These are phyloP conservation scores for Chalciporus piperatus DNA, from an alignment of 768 basidiomycete species.

Conservation along the genomic window DNA sequence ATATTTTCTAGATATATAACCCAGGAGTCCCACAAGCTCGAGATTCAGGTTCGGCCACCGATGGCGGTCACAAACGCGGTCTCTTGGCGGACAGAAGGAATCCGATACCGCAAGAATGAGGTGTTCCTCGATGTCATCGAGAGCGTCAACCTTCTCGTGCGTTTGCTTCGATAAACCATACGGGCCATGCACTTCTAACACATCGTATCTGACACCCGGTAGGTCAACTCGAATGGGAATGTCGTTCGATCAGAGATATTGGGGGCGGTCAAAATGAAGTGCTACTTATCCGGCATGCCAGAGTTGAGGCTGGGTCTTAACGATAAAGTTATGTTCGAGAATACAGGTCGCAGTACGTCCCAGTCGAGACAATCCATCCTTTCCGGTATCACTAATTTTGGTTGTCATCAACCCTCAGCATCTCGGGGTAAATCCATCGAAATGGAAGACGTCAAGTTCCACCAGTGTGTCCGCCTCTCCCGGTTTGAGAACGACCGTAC, in stretches of 20 bases:
- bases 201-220: not conserved
- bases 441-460: conserved; percentile 99
- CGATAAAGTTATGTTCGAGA: conserved; percentile 99
- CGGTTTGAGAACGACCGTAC: conserved; percentile 99
- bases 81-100: conserved; percentile 97
- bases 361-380: not conserved
- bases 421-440: conserved; percentile 95
- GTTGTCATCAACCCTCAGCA: not conserved
- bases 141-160: conserved; percentile 90
- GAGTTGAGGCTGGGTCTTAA: conserved; percentile 93
- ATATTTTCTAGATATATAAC: conserved; percentile 77
- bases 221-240: conserved; percentile 97
- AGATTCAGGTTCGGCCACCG: conserved; percentile 88
- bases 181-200: not conserved
- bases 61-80: conserved; percentile 98
- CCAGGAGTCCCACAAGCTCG: conserved; percentile 96
- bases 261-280: conserved; percentile 99
- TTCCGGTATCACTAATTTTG: not conserved
- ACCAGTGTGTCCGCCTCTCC: conserved; percentile 96
- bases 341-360: conserved; percentile 84
- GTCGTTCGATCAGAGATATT: conserved; percentile 97
- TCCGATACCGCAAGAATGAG: conserved; percentile 97
- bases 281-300: conserved; percentile 99
- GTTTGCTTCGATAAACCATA: conserved; percentile 24
- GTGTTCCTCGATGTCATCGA: conserved; percentile 99